Evolutionary conservation across 2,329 filamentous ascomycete species (phyloP).

Genomic region (Saccharata proteae): DNA sequence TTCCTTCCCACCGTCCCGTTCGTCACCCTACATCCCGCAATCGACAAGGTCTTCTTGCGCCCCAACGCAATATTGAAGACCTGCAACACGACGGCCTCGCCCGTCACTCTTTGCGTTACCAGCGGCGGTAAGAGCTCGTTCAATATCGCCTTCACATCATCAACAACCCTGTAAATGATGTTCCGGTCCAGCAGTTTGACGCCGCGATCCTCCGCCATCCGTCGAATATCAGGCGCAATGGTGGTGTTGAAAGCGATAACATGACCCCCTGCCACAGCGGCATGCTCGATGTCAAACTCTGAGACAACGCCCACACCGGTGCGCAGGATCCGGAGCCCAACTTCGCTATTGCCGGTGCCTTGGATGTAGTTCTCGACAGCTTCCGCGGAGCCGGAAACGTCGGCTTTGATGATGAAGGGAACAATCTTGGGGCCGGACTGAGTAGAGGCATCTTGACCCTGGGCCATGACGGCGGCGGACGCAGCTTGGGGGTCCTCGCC

Average conservation of each 20-base stretch:
- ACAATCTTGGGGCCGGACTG: constrained; percentile 43
- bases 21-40: constrained; percentile 78
- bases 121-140: constrained; percentile 56
- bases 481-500: constrained; percentile 18
- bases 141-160: constrained; percentile 58
- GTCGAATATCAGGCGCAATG: constrained; percentile 54
- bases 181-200: constrained; percentile 77
- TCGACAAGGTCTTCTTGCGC: constrained; percentile 54
- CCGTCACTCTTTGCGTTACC: constrained; percentile 58
- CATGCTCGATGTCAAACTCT: constrained; percentile 84
- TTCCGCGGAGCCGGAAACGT: constrained; percentile 89
- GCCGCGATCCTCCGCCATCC: constrained; percentile 55
- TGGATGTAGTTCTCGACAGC: constrained; percentile 69
- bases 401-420: constrained; percentile 80
- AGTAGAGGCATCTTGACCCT: constrained; percentile 28
- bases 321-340: constrained; percentile 63
- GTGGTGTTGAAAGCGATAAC: constrained; percentile 79
- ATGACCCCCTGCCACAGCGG: constrained; percentile 59
- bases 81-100: constrained; percentile 77
- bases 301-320: constrained; percentile 65
- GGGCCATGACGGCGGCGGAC: constrained; percentile 22
- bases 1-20: constrained; percentile 62
- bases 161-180: constrained; percentile 70
- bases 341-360: constrained; percentile 73
- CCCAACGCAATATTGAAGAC: constrained; percentile 76